Evolutionary conservation across 2,329 filamentous ascomycete genomes (phyloP).

Genomic region (Rhynchosporium secalis): DNA sequence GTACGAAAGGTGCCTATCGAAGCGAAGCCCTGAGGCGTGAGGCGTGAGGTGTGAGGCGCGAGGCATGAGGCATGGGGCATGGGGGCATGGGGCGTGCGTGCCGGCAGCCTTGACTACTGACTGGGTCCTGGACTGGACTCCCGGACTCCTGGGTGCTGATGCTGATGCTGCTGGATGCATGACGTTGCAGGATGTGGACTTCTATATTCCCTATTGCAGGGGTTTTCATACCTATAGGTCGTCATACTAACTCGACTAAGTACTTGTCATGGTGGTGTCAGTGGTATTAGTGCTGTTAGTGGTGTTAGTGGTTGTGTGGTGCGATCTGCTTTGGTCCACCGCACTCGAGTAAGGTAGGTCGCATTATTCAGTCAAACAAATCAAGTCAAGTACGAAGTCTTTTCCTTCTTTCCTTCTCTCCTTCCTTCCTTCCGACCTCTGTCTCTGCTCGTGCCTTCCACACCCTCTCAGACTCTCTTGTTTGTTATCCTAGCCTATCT

Average conservation of each 20-base stretch:
- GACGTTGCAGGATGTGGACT: slow-evolving; percentile 19
- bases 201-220: neutral
- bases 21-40: no score
- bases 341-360: slow-evolving; percentile 13
- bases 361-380: neutral
- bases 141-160: neutral
- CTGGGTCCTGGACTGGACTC: no score
- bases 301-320: no score
- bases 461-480: neutral
- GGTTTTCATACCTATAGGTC: neutral
- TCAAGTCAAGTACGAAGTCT: slow-evolving; percentile 18
- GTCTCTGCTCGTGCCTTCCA: neutral
- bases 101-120: no score
- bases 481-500: no score
- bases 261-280: neutral
- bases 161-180: slow-evolving; percentile 14
- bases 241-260: no score
- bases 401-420: neutral
- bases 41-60: no score
- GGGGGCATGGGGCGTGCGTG: no score
- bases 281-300: slow-evolving; percentile 11
- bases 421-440: neutral
- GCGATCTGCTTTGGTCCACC: slow-evolving; percentile 1
- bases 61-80: no score
- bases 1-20: no score